Conservation (phyloP, 345 rosid genomes). For the Corymbia maculata region DNA sequence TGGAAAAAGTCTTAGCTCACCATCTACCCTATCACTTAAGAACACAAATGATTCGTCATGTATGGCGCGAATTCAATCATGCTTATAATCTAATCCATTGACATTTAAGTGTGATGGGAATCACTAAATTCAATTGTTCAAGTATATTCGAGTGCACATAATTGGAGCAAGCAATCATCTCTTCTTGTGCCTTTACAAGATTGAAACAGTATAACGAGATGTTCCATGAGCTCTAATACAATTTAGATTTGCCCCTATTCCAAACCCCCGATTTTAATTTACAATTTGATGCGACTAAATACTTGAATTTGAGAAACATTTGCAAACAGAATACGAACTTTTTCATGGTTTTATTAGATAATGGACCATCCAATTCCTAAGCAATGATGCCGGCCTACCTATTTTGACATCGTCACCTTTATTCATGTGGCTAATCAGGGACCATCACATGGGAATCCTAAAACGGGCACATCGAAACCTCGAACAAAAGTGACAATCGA, state of each 20-base stretch:
- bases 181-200: background rate
- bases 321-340: background rate
- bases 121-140: background rate
- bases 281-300: background rate
- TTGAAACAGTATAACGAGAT: background rate
- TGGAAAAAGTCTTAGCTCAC: background rate
- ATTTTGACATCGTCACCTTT: background rate
- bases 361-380: background rate
- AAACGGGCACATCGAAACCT: background rate
- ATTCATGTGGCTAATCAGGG: background rate
- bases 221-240: background rate
- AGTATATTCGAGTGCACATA: background rate
- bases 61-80: background rate
- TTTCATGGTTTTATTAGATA: background rate
- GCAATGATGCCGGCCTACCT: background rate
- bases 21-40: background rate
- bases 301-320: background rate
- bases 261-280: background rate
- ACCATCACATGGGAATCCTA: background rate
- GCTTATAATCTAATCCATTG: background rate
- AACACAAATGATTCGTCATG: background rate
- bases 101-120: background rate
- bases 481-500: background rate
- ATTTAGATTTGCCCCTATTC: accelerated
- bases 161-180: background rate